Conservation (phyloP, 73 alveolate genomes). For the Tetrahymena malaccensis region DNA sequence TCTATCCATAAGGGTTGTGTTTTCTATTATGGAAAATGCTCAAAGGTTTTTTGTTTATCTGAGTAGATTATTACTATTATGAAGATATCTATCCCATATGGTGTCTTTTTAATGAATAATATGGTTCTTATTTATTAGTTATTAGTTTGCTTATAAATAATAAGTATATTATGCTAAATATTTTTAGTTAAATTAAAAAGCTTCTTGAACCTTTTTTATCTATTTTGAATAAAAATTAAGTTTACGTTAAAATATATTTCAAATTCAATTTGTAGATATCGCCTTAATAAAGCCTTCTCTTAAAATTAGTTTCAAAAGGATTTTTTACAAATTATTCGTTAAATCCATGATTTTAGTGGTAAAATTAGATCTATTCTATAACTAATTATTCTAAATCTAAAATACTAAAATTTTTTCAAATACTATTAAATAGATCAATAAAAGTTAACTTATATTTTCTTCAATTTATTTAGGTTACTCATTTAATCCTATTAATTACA, state of each 20-base stretch:
- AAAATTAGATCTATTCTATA: background rate
- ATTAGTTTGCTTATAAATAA: no score
- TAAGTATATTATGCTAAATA: background rate
- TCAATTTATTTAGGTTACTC: no score
- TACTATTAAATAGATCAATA: no score
- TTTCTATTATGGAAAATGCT: background rate
- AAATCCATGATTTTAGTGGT: background rate
- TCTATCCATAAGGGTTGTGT: background rate
- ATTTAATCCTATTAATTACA: no score
- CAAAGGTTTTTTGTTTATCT: background rate
- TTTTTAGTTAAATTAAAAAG: background rate
- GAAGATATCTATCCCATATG: background rate
- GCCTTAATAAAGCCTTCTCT: background rate
- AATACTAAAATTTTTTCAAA: no score
- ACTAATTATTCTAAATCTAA: background rate
- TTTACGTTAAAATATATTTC: background rate
- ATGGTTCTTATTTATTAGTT: no score
- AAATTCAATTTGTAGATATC: background rate
- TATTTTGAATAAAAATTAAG: background rate
- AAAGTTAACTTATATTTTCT: no score
- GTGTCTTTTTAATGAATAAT: no score
- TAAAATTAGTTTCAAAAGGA: background rate
- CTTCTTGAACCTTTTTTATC: background rate
- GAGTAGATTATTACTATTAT: background rate
- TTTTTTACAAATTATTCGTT: background rate